Evolutionary conservation across 1,139 yeast genomes (phyloP), one percentile per base, ranked within the genome.

Genomic region (Pichia sp.): DNA sequence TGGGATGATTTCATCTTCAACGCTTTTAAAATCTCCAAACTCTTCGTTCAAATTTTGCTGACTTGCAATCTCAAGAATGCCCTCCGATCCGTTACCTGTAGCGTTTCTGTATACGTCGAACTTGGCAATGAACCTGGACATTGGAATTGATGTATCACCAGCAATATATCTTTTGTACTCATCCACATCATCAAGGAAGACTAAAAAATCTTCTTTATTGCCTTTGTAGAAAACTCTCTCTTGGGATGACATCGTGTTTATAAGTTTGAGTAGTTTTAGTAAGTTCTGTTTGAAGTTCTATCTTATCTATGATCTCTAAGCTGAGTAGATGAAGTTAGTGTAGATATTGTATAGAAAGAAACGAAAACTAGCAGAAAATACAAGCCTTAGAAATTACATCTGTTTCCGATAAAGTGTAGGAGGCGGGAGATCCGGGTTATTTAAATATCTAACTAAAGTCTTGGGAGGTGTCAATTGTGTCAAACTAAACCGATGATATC

Each of bases 11-110:
- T 66, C 70, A 50, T 72, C 75, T 5, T 62, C 69, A 30, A 67
- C 61, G 52, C 72, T 66, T 7, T 59, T 54, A 36, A 58, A 61
- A 13, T 78, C 74, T 44, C 90, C 90, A 62, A 88, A 88, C 63
- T 87, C 92, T 60, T 78, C 79, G 52, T 75, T 78, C 57, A 88
- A 70, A 60, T 84, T 85, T 23, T 74, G 71, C 56, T 81, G 78
- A n/a, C 92, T 84, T 1, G 95, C 95, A 64, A 81, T 84, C 57
- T 85, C 90, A 40, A 86, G 70, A 8, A 79, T 77, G 54, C 95
- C 95, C 63, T 82, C 88, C 4, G 81, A 73, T 38, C 96, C 96
- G 45, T 71, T 71, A 50, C 87, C 87, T 49, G 75, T 75, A 60
- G 79, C 78, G 57, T 81, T 78, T 36, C 79, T 75, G 67, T 77